These are phyloP conservation scores for Sarocladium kiliense DNA, from an alignment of 2,329 filamentous ascomycete species.

Conservation along the genomic window DNA sequence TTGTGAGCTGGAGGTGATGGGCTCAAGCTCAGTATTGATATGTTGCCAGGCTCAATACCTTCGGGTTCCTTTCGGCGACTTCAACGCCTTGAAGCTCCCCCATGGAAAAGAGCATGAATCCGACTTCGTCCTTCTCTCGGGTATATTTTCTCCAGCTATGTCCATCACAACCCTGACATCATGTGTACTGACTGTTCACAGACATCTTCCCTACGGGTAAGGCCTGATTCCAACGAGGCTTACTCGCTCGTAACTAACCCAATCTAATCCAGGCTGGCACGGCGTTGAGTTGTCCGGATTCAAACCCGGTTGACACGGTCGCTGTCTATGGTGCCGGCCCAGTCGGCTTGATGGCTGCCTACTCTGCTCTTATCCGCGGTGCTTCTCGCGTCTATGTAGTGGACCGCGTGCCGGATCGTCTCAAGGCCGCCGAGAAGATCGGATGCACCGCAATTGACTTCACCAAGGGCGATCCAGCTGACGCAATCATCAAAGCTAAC, in stretches of 20 bases:
- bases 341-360: slow-evolving; percentile 62
- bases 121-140: slow-evolving; percentile 49
- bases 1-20: neutral
- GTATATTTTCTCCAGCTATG: slow-evolving; percentile 23
- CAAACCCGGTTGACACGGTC: slow-evolving; percentile 54
- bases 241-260: neutral
- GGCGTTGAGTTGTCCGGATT: slow-evolving; percentile 54
- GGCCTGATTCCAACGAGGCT: neutral
- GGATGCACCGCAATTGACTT: slow-evolving; percentile 58
- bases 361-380: slow-evolving; percentile 55
- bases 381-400: slow-evolving; percentile 58
- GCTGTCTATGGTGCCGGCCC: slow-evolving; percentile 61
- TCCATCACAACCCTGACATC: neutral
- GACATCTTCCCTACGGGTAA: slow-evolving; percentile 29
- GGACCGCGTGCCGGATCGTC: slow-evolving; percentile 55
- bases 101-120: slow-evolving; percentile 55
- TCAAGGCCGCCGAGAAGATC: slow-evolving; percentile 56
- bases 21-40: slow-evolving; percentile 31
- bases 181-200: slow-evolving; percentile 4
- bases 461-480: slow-evolving; percentile 51
- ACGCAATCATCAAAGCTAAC: slow-evolving; percentile 55
- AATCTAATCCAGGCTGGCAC: slow-evolving; percentile 41
- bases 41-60: slow-evolving; percentile 50
- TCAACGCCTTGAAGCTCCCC: slow-evolving; percentile 59
- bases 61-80: slow-evolving; percentile 61